These are phyloP conservation scores for Amanita thiersii DNA, from an alignment of 768 basidiomycete genomes.

Conservation along the genomic window DNA sequence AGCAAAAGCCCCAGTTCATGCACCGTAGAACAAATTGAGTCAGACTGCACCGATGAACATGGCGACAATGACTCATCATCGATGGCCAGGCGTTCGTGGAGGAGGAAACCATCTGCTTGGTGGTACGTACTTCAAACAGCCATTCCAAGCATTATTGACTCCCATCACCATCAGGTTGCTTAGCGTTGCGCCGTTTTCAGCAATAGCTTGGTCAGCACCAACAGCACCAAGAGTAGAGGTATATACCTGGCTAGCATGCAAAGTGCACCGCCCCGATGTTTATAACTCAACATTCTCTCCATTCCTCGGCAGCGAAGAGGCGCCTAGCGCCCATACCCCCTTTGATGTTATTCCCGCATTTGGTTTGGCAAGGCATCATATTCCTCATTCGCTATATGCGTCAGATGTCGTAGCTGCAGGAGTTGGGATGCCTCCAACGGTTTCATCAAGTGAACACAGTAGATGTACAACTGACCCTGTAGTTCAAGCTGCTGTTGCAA, in stretches of 20 bases:
- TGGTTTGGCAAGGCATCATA: not conserved
- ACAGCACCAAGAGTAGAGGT: constrained; percentile 68
- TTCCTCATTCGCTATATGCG: not conserved
- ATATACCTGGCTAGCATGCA: constrained; percentile 67
- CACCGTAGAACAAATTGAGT: too few relatives aligned
- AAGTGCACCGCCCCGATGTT: constrained; percentile 55
- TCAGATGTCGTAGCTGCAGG: not conserved
- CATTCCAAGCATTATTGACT: not conserved
- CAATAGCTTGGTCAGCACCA: constrained; percentile 47
- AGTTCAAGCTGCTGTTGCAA: constrained; percentile 66
- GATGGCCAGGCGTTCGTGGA: too few relatives aligned
- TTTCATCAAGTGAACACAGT: constrained; percentile 10
- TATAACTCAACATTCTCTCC: constrained; percentile 18
- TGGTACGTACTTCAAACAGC: not conserved
- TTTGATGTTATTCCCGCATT: not conserved
- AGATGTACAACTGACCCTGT: constrained; percentile 61
- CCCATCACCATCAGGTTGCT: constrained; percentile 52
- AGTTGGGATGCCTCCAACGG: too few relatives aligned
- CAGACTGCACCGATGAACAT: too few relatives aligned
- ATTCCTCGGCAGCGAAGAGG: not conserved
- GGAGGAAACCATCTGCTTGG: too few relatives aligned
- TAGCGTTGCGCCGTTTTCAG: constrained; percentile 39
- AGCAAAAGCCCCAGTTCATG: too few relatives aligned
- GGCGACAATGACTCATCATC: too few relatives aligned
- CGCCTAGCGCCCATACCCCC: not conserved